Conservation (phyloP, 2,329 filamentous ascomycete genomes). For the Trichoderma aggressivum region DNA sequence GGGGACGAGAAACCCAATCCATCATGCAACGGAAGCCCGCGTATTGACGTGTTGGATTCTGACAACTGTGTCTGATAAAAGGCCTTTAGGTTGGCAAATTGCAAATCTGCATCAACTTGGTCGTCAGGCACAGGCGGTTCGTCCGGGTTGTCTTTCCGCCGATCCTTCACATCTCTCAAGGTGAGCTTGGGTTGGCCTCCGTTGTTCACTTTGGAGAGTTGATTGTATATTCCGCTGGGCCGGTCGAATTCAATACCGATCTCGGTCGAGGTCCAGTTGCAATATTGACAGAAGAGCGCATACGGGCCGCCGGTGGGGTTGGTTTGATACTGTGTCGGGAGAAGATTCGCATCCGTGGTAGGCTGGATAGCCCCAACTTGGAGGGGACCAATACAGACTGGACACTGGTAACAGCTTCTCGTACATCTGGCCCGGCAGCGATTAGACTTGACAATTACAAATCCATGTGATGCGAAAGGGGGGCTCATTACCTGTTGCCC, state of each 20-base stretch:
- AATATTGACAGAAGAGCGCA: constrained; percentile 83
- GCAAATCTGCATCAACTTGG: constrained; percentile 60
- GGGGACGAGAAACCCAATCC: constrained; percentile 65
- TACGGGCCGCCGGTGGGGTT: constrained; percentile 53
- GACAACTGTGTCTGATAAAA: constrained; percentile 82
- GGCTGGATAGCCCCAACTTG: constrained; percentile 68
- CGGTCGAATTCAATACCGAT: constrained; percentile 89
- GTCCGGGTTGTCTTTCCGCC: constrained; percentile 46
- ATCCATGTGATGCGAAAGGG: not conserved
- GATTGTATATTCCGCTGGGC: constrained; percentile 77
- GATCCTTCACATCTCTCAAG: constrained; percentile 49
- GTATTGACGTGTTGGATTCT: constrained; percentile 53
- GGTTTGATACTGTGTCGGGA: constrained; percentile 39
- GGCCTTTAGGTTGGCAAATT: constrained; percentile 69
- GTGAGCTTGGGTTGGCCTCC: constrained; percentile 52
- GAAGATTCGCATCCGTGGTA: constrained; percentile 43
- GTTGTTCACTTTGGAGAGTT: constrained; percentile 69
- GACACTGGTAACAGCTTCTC: constrained; percentile 93
- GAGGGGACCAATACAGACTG: constrained; percentile 78
- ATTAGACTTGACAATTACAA: not conserved
- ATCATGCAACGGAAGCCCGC: constrained; percentile 42
- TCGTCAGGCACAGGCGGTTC: constrained; percentile 39
- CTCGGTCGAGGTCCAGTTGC: constrained; percentile 87
- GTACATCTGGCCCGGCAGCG: constrained; percentile 62
- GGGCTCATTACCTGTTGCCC: constrained; percentile 72